phyloP scores from a whole-genome alignment of 2,329 filamentous ascomycete genomes.

The Aspergillus sojae region DNA sequence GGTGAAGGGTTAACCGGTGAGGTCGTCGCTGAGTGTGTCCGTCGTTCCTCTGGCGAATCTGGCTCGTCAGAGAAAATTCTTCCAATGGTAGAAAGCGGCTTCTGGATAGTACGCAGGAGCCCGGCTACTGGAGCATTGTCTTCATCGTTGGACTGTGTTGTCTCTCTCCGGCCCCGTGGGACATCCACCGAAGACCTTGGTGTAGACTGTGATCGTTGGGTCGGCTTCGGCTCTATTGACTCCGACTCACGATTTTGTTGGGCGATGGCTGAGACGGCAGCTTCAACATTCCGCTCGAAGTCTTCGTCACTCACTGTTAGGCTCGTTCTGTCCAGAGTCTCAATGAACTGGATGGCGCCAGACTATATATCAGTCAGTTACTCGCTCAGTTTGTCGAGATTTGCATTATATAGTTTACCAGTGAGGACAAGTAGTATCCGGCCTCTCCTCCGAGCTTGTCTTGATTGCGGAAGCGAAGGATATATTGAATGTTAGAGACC shows the following conservation, averaged over 20 bases:
- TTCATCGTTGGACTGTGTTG: slow-evolving; percentile 56
- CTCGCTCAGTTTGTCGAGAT: background rate
- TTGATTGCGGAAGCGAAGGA: slow-evolving; percentile 93
- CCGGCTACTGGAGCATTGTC: slow-evolving; percentile 83
- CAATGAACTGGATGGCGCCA: slow-evolving; percentile 93
- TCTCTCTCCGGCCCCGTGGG: slow-evolving; percentile 50
- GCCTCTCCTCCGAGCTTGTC: slow-evolving; percentile 97
- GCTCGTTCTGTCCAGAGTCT: slow-evolving; percentile 91
- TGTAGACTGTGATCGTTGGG: slow-evolving; percentile 60
- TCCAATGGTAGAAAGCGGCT: slow-evolving; percentile 85
- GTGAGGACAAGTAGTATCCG: slow-evolving; percentile 93
- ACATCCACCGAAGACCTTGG: slow-evolving; percentile 62
- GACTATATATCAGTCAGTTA: slow-evolving; percentile 29
- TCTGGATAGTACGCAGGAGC: slow-evolving; percentile 85
- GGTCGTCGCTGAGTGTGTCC: slow-evolving; percentile 40
- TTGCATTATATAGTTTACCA: slow-evolving; percentile 56
- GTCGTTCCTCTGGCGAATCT: slow-evolving; percentile 40
- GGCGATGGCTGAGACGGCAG: slow-evolving; percentile 90
- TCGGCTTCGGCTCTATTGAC: slow-evolving; percentile 40
- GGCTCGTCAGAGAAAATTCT: slow-evolving; percentile 84
- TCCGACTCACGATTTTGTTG: slow-evolving; percentile 74
- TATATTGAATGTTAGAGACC: slow-evolving; percentile 97
- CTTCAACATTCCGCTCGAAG: slow-evolving; percentile 95
- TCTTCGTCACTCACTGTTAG: slow-evolving; percentile 93
- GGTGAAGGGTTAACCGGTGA: slow-evolving; percentile 52